These are phyloP conservation scores for Protomyces inundatus DNA, from an alignment of 1,139 yeast genomes.

Conservation along the genomic window DNA sequence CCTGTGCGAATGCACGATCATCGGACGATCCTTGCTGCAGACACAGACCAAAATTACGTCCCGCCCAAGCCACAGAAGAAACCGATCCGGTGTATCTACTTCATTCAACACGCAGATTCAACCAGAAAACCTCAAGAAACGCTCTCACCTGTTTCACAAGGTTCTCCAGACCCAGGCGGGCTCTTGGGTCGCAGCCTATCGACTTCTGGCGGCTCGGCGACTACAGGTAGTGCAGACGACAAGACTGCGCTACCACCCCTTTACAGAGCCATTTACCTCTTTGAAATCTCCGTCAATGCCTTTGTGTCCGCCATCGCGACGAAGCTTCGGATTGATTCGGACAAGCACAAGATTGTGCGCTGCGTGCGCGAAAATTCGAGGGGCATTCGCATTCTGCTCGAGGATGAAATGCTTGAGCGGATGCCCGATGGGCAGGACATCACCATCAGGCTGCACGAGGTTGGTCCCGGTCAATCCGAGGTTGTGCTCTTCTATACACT, in stretches of 20 bases:
- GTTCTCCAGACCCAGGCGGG: background rate
- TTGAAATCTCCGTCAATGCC: background rate
- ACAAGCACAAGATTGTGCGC: background rate
- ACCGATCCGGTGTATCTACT: background rate
- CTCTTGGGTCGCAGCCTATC: too few species aligned
- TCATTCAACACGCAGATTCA: background rate
- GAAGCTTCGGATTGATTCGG: background rate
- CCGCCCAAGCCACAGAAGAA: background rate
- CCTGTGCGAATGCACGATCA: background rate
- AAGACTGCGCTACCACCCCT: background rate
- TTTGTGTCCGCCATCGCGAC: background rate
- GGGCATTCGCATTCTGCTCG: background rate
- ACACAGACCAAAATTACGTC: background rate
- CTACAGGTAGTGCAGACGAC: background rate
- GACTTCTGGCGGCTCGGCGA: too few species aligned
- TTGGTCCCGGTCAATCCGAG: background rate
- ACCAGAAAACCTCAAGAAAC: background rate
- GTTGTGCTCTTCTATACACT: background rate
- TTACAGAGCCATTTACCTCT: background rate
- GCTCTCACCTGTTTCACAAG: background rate
- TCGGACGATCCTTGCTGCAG: background rate
- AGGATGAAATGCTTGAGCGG: background rate
- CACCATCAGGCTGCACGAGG: background rate
- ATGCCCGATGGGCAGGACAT: background rate
- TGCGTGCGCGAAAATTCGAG: background rate